Percentiles rank a stretch among this genome's conserved stretches.
These are phyloP conservation scores for Wallemia mellicola DNA, from an alignment of 1,284 basidiomycete genomes.

Conservation along the genomic window DNA sequence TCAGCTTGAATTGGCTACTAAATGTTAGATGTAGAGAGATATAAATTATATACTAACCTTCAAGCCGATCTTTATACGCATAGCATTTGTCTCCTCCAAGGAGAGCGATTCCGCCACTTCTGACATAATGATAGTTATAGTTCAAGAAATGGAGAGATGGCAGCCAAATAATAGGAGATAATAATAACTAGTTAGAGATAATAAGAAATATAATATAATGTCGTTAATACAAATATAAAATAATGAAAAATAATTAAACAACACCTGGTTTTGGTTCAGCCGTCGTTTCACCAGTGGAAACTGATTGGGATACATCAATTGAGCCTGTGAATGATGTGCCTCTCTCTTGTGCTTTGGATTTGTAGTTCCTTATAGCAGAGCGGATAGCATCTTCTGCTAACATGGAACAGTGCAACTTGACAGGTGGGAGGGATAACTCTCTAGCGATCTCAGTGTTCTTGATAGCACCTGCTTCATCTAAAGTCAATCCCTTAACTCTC, in stretches of 20 bases:
- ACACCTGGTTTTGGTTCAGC: slow-evolving; percentile 28
- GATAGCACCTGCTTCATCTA: slow-evolving; percentile 83
- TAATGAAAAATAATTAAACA: slow-evolving; percentile 1
- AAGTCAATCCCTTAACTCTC: slow-evolving; percentile 72
- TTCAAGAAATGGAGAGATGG: neutral
- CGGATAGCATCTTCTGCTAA: slow-evolving; percentile 93
- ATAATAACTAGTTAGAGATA: neutral
- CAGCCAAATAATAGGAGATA: neutral
- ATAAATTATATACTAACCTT: slow-evolving; percentile 23
- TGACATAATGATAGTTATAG: neutral
- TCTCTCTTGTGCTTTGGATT: slow-evolving; percentile 32
- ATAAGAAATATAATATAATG: neutral
- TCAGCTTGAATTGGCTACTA: neutral
- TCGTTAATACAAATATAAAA: neutral
- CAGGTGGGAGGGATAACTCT: slow-evolving; percentile 77
- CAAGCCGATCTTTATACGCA: slow-evolving; percentile 75
- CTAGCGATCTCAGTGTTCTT: slow-evolving; percentile 99
- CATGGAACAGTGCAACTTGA: slow-evolving; percentile 82
- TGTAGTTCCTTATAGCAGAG: slow-evolving; percentile 76
- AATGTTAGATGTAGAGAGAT: neutral
- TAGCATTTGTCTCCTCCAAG: slow-evolving; percentile 92
- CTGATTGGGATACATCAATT: slow-evolving; percentile 30
- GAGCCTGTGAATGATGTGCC: slow-evolving; percentile 15
- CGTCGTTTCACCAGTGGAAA: slow-evolving; percentile 31
- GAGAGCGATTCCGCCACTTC: slow-evolving; percentile 37